Evolutionary conservation across 768 basidiomycete genomes (phyloP), one percentile per base, ranked within the genome.

Genomic region (Inosperma sp.): DNA sequence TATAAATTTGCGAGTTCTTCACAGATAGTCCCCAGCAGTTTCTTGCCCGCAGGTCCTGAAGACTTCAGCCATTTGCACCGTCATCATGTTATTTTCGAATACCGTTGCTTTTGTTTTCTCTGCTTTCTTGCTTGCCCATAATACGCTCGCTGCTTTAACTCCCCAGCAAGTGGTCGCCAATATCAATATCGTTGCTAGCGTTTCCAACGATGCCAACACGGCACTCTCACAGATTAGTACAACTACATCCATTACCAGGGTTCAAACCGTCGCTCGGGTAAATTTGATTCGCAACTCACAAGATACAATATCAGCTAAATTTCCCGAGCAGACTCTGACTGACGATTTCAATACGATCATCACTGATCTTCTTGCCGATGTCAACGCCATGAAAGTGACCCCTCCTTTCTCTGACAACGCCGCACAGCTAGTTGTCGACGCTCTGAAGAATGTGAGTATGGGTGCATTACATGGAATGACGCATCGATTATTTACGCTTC

Each of bases 111-210:
- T 35, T 9, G 25, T 49, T 19, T 19, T 39, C 25, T 27, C 25
- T 19, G 35, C 10, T 22, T 36, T 31, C 25, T 22, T 49, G 23
- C 37, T 39, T 10, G 25, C 35, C 5, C 48, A 49, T 35, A 13
- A 17, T 3, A 9, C 31, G 8, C 14, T 34, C 7, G 54, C 54
- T 19, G 49, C 50, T 26, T 41, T 52, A 19, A 55, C 50, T n/a
- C 50, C 54, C 16, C n/a, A n/a, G 16, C 40, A 43, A 29, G 45
- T 55, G 8, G 54, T 48, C 14, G 6, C 7, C 25, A 52, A 48
- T 25, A 44, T 55, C 25, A 23, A 47, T 3, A 3, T 33, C 12
- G 36, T 55, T 12, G 29, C 54, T 22, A 21, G 2, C 9, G 14
- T 26, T 16, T 55, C 54, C 23, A 1, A 0, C n/a, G 10, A 52